phyloP scores from a whole-genome alignment of 192 early-diverging fungal genomes.

The Backusella mclennaniae region DNA sequence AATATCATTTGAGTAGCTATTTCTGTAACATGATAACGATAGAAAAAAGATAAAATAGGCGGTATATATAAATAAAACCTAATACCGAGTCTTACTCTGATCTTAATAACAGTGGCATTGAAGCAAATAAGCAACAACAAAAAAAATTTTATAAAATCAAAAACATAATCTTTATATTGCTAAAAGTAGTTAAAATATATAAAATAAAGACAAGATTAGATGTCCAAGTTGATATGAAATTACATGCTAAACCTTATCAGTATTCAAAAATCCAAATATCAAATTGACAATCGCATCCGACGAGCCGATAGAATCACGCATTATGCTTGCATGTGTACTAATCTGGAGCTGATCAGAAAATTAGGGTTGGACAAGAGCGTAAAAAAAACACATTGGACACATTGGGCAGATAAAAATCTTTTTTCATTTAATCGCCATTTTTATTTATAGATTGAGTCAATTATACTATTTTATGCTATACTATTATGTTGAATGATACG shows the following conservation, averaged over 20 bases:
- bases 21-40: too few species aligned
- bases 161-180: neutral
- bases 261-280: neutral
- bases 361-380: neutral
- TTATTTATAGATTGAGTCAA: neutral
- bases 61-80: too few species aligned
- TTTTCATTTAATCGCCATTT: neutral
- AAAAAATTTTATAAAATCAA: neutral
- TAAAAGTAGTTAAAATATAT: neutral
- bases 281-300: neutral
- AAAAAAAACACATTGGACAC: neutral
- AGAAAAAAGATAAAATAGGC: too few species aligned
- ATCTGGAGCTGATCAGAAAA: neutral
- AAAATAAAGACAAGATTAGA: neutral
- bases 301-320: neutral
- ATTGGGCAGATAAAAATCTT: neutral
- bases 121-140: neutral
- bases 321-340: neutral
- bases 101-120: neutral
- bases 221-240: neutral
- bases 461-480: too few species aligned
- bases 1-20: too few species aligned
- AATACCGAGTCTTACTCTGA: too few species aligned
- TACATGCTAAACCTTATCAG: neutral
- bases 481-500: neutral